Conservation (phyloP, 805 yeast genomes). For the Dipodascus albidus region DNA sequence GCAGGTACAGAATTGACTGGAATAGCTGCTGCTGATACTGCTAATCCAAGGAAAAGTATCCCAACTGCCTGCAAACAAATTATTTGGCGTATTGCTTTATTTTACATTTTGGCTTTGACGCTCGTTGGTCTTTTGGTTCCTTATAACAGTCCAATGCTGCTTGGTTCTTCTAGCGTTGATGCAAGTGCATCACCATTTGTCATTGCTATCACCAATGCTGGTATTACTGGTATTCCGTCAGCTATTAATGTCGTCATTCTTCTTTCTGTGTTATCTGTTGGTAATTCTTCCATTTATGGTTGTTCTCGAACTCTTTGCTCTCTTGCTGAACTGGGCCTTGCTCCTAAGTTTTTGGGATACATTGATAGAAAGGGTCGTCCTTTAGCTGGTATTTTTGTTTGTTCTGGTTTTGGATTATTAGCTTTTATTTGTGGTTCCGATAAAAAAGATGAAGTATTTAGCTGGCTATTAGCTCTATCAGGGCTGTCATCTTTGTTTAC, state of each 20-base stretch:
- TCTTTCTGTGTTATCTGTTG: slow-evolving; percentile 58
- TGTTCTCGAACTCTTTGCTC: slow-evolving; percentile 57
- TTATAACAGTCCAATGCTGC: slow-evolving; percentile 36
- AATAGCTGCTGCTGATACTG: slow-evolving; percentile 65
- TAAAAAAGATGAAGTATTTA: slow-evolving; percentile 39
- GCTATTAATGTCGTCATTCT: slow-evolving; percentile 60
- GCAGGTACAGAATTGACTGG: slow-evolving; percentile 67
- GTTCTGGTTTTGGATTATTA: slow-evolving; percentile 42
- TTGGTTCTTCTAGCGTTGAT: slow-evolving; percentile 38
- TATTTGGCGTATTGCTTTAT: slow-evolving; percentile 64
- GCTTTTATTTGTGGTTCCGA: slow-evolving; percentile 47
- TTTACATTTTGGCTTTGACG: slow-evolving; percentile 47
- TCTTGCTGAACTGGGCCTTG: slow-evolving; percentile 50
- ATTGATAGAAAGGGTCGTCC: slow-evolving; percentile 63
- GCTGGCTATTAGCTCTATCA: slow-evolving; percentile 56
- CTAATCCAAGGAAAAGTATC: slow-evolving; percentile 50
- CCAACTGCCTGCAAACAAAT: slow-evolving; percentile 71
- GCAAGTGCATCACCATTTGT: slow-evolving; percentile 72
- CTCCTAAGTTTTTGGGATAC: slow-evolving; percentile 47
- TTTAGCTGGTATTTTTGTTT: slow-evolving; percentile 39
- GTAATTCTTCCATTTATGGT: slow-evolving; percentile 61
- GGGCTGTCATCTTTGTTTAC: slow-evolving; percentile 52
- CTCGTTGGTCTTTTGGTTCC: slow-evolving; percentile 61
- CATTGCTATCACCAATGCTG: slow-evolving; percentile 54
- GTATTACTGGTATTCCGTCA: slow-evolving; percentile 51